Evolutionary conservation across 1,139 yeast species (phyloP).

Genomic region (Groenewaldozyma sp.): DNA sequence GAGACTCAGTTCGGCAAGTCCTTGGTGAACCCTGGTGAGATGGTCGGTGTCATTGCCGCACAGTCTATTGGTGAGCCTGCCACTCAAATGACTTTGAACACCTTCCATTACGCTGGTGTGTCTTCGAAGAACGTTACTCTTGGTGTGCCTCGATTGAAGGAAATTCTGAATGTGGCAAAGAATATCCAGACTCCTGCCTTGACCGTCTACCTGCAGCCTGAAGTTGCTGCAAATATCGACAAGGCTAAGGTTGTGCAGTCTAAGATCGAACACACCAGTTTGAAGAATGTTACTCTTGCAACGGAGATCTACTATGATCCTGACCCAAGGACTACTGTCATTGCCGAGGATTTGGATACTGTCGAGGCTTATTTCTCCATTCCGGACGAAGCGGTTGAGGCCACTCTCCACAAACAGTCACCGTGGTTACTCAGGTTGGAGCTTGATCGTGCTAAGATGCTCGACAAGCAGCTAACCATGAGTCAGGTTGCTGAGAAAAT

Average conservation of each 20-base stretch:
- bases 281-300: conserved; percentile 92
- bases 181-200: conserved; percentile 97
- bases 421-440: conserved; percentile 97
- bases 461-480: conserved; percentile 96
- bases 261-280: conserved; percentile 91
- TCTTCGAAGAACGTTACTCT: conserved; percentile 97
- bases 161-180: conserved; percentile 96
- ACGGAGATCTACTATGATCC: conserved; percentile 97
- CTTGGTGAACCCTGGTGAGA: conserved; percentile 96
- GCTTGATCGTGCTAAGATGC: conserved; percentile 97
- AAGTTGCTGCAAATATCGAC: conserved; percentile 79
- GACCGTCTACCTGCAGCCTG: conserved; percentile 79
- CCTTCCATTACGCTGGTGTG: conserved; percentile 99
- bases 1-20: conserved; percentile 91
- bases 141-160: conserved; percentile 99
- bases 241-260: conserved; percentile 92
- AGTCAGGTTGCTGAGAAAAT: conserved; percentile 97
- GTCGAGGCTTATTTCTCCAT: conserved; percentile 95
- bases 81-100: conserved; percentile 97
- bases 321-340: conserved; percentile 91
- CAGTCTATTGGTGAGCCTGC: conserved; percentile 99
- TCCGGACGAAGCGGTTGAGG: conserved; percentile 96
- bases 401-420: conserved; percentile 84
- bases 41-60: conserved; percentile 99
- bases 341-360: conserved; percentile 93